phyloP scores from a whole-genome alignment of 2,329 filamentous ascomycete species.

The Colletotrichum sp. region DNA sequence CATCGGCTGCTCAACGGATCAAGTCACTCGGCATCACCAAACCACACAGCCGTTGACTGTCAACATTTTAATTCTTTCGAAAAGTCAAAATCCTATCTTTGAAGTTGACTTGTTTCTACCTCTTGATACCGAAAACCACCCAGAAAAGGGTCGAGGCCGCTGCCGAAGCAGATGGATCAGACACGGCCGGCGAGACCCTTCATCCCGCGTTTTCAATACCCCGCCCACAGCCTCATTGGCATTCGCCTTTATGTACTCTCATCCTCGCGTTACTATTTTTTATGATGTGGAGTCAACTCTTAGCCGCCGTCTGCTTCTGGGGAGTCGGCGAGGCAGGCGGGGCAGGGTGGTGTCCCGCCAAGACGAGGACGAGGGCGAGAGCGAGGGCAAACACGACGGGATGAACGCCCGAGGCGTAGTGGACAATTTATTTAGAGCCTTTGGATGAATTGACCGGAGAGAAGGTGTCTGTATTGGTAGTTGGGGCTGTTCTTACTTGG shows the following conservation, averaged over 20 bases:
- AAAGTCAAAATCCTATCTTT: no score
- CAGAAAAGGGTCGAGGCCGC: no score
- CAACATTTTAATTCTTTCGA: no score
- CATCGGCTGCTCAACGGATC: no score
- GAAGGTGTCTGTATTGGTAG: no score
- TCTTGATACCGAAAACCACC: no score
- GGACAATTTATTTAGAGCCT: not conserved
- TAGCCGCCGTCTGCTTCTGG: rapidly evolving
- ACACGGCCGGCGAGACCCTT: not conserved
- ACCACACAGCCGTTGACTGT: no score
- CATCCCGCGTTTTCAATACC: not conserved
- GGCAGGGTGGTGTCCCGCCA: not conserved
- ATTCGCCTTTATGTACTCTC: rapidly evolving
- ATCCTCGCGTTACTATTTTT: rapidly evolving
- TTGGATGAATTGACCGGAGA: rapidly evolving
- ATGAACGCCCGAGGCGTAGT: rapidly evolving
- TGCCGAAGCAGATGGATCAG: no score
- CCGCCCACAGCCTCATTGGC: rapidly evolving
- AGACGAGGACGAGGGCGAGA: not conserved
- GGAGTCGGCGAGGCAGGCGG: no score
- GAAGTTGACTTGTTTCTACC: no score
- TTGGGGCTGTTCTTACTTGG: no score
- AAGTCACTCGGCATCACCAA: rapidly evolving
- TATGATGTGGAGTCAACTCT: not conserved
- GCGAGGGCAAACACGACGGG: no score